phyloP scores from a whole-genome alignment of 2,329 filamentous ascomycete species.

The Colletotrichum theobromicola region DNA sequence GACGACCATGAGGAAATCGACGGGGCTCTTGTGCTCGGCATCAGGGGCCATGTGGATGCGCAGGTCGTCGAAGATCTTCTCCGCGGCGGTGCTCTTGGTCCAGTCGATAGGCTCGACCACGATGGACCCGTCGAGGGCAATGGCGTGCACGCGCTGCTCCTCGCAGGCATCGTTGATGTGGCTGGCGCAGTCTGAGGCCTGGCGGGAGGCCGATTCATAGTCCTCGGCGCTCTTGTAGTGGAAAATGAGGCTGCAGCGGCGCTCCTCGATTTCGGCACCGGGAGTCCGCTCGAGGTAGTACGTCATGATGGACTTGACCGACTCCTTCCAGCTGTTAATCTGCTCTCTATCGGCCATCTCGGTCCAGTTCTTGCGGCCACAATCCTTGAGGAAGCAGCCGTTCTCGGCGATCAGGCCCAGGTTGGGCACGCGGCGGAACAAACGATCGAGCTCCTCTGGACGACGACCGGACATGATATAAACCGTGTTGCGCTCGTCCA shows the following conservation, averaged over 20 bases:
- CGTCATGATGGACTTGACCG: constrained; percentile 80
- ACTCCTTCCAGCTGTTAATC: constrained; percentile 80
- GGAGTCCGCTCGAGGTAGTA: constrained; percentile 93
- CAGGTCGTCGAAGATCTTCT: constrained; percentile 71
- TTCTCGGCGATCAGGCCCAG: constrained; percentile 94
- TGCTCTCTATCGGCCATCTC: constrained; percentile 76
- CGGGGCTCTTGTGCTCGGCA: constrained; percentile 41
- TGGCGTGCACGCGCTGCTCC: constrained; percentile 81
- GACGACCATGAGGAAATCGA: constrained; percentile 88
- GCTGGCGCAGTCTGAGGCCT: constrained; percentile 88
- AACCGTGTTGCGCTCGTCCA: constrained; percentile 82
- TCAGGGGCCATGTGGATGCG: constrained; percentile 42
- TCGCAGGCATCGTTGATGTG: constrained; percentile 96
- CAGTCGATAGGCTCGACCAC: constrained; percentile 85
- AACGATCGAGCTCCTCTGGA: constrained; percentile 84
- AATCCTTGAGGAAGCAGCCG: constrained; percentile 85
- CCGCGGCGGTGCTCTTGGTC: constrained; percentile 85
- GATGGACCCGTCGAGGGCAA: constrained; percentile 80
- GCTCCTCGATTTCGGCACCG: constrained; percentile 85
- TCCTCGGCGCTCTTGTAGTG: constrained; percentile 87
- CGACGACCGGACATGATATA: constrained; percentile 93
- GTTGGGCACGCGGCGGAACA: constrained; percentile 83
- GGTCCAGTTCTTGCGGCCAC: constrained; percentile 72
- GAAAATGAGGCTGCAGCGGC: constrained; percentile 91
- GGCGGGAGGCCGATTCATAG: constrained; percentile 73